These are phyloP conservation scores for Ceratobasidium sp. DNA, from an alignment of 1,284 basidiomycete species.

Conservation along the genomic window DNA sequence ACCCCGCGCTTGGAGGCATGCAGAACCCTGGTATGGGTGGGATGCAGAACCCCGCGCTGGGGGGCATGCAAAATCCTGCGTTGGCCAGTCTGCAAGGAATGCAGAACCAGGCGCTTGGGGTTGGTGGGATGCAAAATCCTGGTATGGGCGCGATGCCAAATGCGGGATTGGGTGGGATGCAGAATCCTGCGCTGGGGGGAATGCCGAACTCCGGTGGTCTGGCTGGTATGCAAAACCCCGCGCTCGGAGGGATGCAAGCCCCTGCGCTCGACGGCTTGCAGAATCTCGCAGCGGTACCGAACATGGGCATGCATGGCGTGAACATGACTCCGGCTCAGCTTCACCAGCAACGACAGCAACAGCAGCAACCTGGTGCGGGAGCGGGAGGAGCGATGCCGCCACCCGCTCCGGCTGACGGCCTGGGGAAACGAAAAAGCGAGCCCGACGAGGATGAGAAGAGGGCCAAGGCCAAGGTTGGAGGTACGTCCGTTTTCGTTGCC, in stretches of 20 bases:
- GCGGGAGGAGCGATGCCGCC: conserved; percentile 13
- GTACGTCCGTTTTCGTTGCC: not conserved
- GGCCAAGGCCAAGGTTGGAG: conserved; percentile 17
- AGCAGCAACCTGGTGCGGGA: not conserved
- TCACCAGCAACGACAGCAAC: conserved; percentile 7
- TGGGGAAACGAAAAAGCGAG: conserved; percentile 22
- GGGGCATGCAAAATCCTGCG: conserved; percentile 4
- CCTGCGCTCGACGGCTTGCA: not conserved
- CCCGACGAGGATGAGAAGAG: conserved; percentile 24
- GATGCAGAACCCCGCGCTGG: conserved; percentile 11
- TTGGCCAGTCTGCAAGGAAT: not conserved
- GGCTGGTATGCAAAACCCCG: not conserved
- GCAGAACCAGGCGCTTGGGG: not conserved
- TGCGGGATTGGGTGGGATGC: not conserved
- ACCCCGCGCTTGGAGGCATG: conserved; percentile 8
- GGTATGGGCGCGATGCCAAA: not conserved
- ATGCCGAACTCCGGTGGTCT: no score
- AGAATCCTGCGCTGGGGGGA: not conserved
- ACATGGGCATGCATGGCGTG: not conserved
- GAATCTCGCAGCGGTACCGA: not conserved
- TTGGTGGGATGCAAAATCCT: not conserved
- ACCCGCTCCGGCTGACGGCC: conserved; percentile 4
- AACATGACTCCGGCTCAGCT: conserved; percentile 12
- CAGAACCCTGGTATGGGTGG: not conserved
- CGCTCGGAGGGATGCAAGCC: not conserved